Conservation (phyloP, 2,329 filamentous ascomycete species). For the Aspergillus sp. region DNA sequence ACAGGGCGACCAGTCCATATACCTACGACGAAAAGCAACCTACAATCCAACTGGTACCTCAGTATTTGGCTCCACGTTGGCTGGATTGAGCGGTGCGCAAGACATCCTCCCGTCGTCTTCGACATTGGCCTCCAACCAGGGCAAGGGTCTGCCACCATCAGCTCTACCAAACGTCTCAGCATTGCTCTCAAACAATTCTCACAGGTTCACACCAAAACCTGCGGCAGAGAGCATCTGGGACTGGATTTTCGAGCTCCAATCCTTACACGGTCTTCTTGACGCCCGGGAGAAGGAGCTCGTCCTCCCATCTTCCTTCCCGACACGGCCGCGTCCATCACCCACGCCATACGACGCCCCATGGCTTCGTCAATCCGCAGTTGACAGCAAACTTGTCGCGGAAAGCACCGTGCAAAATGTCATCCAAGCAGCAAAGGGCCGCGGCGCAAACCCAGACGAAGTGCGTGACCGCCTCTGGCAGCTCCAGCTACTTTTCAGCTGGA, state of each 20-base stretch:
- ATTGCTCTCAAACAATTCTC: conserved; percentile 19
- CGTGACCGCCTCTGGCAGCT: conserved; percentile 63
- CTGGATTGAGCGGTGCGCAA: conserved; percentile 66
- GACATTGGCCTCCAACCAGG: conserved; percentile 22
- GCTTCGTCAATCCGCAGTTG: conserved; percentile 62
- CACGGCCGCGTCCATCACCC: conserved; percentile 32
- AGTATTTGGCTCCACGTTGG: conserved; percentile 71
- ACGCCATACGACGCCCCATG: conserved; percentile 51
- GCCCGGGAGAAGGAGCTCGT: conserved; percentile 67
- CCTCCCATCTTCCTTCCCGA: conserved; percentile 48
- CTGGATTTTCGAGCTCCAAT: conserved; percentile 69
- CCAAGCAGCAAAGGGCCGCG: conserved; percentile 30
- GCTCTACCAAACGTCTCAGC: conserved; percentile 24
- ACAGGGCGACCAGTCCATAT: conserved; percentile 67
- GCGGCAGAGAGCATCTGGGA: conserved; percentile 57
- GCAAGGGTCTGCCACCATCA: conserved; percentile 26
- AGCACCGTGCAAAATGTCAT: conserved; percentile 41
- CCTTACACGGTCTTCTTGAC: conserved; percentile 53
- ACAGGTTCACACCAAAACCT: conserved; percentile 26
- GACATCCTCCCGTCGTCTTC: conserved; percentile 38
- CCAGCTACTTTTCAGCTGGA: conserved; percentile 65
- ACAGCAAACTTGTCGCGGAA: conserved; percentile 69
- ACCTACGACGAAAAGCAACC: conserved; percentile 68
- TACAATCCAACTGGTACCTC: conserved; percentile 60
- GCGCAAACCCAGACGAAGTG: conserved; percentile 45